phyloP scores from a whole-genome alignment of 2,329 filamentous ascomycete genomes.

The Hypoxylon sp. region DNA sequence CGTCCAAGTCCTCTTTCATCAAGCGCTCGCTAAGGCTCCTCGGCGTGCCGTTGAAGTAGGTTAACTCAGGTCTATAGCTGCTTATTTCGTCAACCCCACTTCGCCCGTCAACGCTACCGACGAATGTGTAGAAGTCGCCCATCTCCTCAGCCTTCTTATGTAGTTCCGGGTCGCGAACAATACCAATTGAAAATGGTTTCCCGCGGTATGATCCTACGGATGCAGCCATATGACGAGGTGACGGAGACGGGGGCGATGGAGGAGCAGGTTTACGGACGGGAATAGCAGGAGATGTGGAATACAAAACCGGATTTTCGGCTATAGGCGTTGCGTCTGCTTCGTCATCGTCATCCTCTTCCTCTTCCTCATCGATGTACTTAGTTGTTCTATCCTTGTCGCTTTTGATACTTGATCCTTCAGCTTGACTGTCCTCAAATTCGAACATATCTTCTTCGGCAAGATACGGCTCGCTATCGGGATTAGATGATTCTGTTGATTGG shows the following conservation, averaged over 20 bases:
- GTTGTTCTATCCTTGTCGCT: constrained; percentile 49
- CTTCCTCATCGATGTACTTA: constrained; percentile 57
- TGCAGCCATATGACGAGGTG: constrained; percentile 57
- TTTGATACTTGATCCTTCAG: constrained; percentile 25
- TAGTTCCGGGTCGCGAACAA: constrained; percentile 65
- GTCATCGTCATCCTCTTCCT: constrained; percentile 52
- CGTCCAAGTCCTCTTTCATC: constrained; percentile 64
- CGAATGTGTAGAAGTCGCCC: constrained; percentile 66
- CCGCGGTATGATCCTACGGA: constrained; percentile 70
- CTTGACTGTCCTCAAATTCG: constrained; percentile 60
- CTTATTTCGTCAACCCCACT: constrained; percentile 65
- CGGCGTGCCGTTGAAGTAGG: constrained; percentile 61
- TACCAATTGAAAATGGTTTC: constrained; percentile 66
- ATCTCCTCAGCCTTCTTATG: constrained; percentile 65
- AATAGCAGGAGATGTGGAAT: constrained; percentile 63
- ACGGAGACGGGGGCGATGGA: constrained; percentile 54
- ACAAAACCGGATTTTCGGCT: constrained; percentile 51
- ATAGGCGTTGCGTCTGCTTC: constrained; percentile 34
- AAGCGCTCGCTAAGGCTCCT: constrained; percentile 65
- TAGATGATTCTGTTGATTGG: constrained; percentile 32
- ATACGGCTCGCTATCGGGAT: constrained; percentile 13
- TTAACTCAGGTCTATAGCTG: constrained; percentile 60
- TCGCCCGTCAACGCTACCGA: constrained; percentile 68
- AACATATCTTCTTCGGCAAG: constrained; percentile 61
- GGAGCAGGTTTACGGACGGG: constrained; percentile 55